Percentiles rank a stretch among this genome's conserved stretches.
phyloP scores from a whole-genome alignment of 345 rosid species.

The Eucalyptus coolabah region DNA sequence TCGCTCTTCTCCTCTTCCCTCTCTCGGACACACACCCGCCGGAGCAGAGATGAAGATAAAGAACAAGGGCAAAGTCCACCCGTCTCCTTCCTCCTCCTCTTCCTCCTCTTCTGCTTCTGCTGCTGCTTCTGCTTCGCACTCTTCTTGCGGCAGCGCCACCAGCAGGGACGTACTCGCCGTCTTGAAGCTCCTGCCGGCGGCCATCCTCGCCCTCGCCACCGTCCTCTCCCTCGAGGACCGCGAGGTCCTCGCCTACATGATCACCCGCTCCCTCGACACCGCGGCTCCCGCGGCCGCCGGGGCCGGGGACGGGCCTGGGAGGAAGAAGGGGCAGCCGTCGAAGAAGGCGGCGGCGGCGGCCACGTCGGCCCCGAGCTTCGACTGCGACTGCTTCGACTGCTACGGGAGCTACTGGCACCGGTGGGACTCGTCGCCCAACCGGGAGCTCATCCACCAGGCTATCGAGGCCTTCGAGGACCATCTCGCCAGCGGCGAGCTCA shows the following conservation, averaged over 20 bases:
- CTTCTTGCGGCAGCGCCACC: background rate
- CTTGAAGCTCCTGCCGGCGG: constrained; percentile 56
- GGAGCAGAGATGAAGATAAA: constrained; percentile 46
- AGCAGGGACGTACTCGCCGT: constrained; percentile 30
- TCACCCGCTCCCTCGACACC: constrained; percentile 48
- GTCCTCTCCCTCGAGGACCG: constrained; percentile 60
- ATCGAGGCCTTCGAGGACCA: constrained; percentile 89
- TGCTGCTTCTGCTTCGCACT: background rate
- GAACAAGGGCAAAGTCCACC: constrained; percentile 81
- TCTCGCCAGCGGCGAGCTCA: constrained; percentile 20
- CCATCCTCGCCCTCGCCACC: constrained; percentile 56
- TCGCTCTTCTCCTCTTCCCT: background rate
- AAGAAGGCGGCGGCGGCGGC: background rate
- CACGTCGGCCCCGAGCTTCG: constrained; percentile 24
- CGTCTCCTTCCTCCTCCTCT: constrained; percentile 27
- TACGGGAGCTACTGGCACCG: constrained; percentile 79
- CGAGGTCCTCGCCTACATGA: constrained; percentile 86
- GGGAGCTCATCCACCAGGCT: constrained; percentile 67
- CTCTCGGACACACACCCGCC: background rate
- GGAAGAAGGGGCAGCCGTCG: constrained; percentile 4
- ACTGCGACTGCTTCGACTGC: constrained; percentile 85
- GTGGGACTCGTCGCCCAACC: constrained; percentile 87
- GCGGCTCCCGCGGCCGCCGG: constrained; percentile 11
- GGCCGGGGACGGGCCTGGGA: constrained; percentile 19
- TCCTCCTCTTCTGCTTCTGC: constrained; percentile 3